phyloP scores from a whole-genome alignment of 2,329 filamentous ascomycete genomes.

The Venturia carpophila region DNA sequence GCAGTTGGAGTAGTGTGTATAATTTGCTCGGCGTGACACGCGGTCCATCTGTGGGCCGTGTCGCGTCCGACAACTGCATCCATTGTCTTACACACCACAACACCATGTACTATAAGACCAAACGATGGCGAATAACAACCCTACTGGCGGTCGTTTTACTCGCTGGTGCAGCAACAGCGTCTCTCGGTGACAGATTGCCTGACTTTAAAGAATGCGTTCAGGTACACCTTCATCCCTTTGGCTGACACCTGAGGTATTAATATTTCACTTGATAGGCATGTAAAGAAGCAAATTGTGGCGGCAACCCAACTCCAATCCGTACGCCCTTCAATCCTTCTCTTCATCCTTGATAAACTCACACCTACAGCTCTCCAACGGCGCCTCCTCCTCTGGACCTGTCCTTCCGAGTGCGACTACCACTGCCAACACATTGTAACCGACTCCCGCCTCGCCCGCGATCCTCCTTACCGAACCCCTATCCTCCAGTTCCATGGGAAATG shows the following conservation, averaged over 20 bases:
- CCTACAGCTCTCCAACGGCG: constrained; percentile 68
- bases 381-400: constrained; percentile 85
- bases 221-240: constrained; percentile 41
- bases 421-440: constrained; percentile 90
- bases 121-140: constrained; percentile 1
- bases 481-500: constrained; percentile 98
- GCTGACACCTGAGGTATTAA: constrained; percentile 20
- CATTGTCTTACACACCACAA: not conserved
- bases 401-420: constrained; percentile 92
- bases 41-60: not conserved
- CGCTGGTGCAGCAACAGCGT: constrained; percentile 50
- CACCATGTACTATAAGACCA: not conserved
- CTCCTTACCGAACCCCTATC: constrained; percentile 57
- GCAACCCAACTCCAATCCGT: constrained; percentile 63
- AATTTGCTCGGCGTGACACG: not conserved
- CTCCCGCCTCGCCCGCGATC: constrained; percentile 56
- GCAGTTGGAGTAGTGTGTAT: too few relatives aligned
- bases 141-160: constrained; percentile 30
- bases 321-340: constrained; percentile 32
- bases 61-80: not conserved
- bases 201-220: constrained; percentile 83
- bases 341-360: constrained; percentile 18
- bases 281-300: constrained; percentile 67
- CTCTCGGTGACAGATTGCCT: constrained; percentile 72
- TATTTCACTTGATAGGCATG: constrained; percentile 56